phyloP scores from a whole-genome alignment of 352 stramenopile species.

The Discostella stelligera region DNA sequence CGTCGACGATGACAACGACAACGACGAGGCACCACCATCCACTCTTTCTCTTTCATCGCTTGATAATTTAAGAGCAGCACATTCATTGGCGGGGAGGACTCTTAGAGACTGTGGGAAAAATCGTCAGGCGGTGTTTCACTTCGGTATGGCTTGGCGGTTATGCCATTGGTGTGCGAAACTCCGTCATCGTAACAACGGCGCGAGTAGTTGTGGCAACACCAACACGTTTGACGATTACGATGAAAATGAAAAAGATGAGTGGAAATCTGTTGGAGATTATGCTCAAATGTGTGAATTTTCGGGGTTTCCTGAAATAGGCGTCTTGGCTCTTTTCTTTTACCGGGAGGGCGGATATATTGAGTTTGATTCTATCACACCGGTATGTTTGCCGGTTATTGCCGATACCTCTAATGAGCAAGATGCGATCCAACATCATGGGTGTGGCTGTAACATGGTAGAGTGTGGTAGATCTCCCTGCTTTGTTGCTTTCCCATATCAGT shows the following conservation, averaged over 20 bases:
- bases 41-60: background rate
- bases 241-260: slow-evolving; percentile 7
- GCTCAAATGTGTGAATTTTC: slow-evolving; percentile 65
- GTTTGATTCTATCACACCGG: background rate
- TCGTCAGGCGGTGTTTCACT: slow-evolving; percentile 57
- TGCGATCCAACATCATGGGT: slow-evolving; percentile 14
- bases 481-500: slow-evolving; percentile 31
- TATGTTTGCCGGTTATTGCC: no score
- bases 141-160: slow-evolving; percentile 48
- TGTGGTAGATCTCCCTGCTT: slow-evolving; percentile 42
- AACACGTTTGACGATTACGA: background rate
- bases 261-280: slow-evolving; percentile 53
- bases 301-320: slow-evolving; percentile 59
- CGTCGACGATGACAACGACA: background rate
- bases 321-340: slow-evolving; percentile 45
- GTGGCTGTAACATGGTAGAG: slow-evolving; percentile 44
- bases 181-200: background rate
- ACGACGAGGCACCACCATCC: background rate
- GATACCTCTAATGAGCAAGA: background rate
- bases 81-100: slow-evolving; percentile 49
- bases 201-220: background rate
- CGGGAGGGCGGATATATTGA: slow-evolving; percentile 24
- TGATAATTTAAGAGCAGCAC: slow-evolving; percentile 21
- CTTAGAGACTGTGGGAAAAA: slow-evolving; percentile 49
- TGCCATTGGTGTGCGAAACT: slow-evolving; percentile 19